Conservation (phyloP, 345 rosid species). For the Ricinus communis region DNA sequence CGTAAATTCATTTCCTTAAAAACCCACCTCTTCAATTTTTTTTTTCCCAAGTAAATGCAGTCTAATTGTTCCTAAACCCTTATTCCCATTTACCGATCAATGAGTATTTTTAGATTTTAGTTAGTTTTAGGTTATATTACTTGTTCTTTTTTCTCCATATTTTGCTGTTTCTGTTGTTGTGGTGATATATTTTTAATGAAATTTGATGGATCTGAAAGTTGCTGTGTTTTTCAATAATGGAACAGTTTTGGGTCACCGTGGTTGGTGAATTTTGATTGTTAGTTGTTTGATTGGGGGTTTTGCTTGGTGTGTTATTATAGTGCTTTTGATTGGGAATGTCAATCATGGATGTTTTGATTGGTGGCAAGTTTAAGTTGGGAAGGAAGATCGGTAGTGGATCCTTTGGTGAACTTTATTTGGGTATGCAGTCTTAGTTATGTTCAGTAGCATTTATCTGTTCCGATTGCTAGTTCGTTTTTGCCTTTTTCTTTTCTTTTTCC, state of each 20-base stretch:
- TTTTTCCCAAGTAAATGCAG: constrained; percentile 27
- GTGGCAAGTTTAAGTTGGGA: constrained; percentile 87
- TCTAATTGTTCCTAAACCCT: constrained; percentile 7
- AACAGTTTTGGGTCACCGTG: constrained; percentile 21
- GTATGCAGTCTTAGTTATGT: constrained; percentile 40
- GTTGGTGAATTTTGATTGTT: constrained; percentile 26
- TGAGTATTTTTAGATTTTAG: constrained; percentile 28
- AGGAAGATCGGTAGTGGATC: constrained; percentile 96
- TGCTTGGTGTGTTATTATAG: not conserved
- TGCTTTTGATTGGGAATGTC: constrained; percentile 10
- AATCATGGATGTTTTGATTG: constrained; percentile 62
- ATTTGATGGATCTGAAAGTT: constrained; percentile 29
- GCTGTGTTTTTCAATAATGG: constrained; percentile 16
- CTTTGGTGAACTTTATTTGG: constrained; percentile 84
- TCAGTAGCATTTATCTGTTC: constrained; percentile 2
- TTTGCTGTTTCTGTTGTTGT: not conserved
- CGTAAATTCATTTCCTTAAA: constrained; percentile 9
- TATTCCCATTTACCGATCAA: constrained; percentile 7
- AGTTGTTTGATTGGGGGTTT: not conserved
- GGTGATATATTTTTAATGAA: constrained; percentile 9
- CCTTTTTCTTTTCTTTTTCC: not conserved
- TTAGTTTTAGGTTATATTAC: not conserved
- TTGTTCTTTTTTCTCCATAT: not conserved
- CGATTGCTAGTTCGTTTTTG: not conserved
- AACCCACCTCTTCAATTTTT: not conserved